Conservation (phyloP, 352 stramenopile genomes). For the Pythium plurisporium region DNA sequence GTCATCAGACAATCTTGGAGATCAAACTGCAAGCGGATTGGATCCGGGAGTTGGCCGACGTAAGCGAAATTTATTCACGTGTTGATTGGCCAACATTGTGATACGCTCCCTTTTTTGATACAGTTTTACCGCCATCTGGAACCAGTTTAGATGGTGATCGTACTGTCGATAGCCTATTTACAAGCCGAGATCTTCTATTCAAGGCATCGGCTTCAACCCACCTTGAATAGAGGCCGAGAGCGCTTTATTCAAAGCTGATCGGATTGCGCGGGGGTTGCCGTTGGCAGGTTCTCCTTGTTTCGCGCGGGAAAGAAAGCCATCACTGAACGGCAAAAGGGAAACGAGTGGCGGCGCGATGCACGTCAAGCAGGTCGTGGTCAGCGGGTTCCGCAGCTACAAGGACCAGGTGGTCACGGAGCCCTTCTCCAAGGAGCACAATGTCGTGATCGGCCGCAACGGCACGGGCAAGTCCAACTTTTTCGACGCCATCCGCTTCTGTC, state of each 20-base stretch:
- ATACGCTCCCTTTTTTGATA: conserved; percentile 14
- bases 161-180: conserved; percentile 1
- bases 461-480: conserved; percentile 99
- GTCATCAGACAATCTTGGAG: conserved; percentile 22
- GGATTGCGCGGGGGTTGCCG: conserved; percentile 11
- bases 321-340: conserved; percentile 1
- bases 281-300: background rate
- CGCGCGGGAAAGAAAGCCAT: conserved; percentile 1
- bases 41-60: conserved; percentile 8
- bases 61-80: conserved; percentile 27
- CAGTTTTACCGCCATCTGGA: background rate
- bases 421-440: conserved; percentile 95
- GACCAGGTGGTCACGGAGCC: conserved; percentile 85
- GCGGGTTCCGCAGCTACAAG: conserved; percentile 94
- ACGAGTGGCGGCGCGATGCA: conserved; percentile 71
- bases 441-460: conserved; percentile 98
- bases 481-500: conserved; percentile 98
- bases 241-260: conserved; percentile 10
- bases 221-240: background rate
- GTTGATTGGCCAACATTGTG: conserved; percentile 21
- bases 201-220: background rate
- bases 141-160: background rate
- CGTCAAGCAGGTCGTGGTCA: conserved; percentile 95
- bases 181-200: background rate
- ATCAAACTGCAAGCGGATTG: conserved; percentile 15